These are phyloP conservation scores for Aspergillus piperis DNA, from an alignment of 2,329 filamentous ascomycete genomes.

Conservation along the genomic window DNA sequence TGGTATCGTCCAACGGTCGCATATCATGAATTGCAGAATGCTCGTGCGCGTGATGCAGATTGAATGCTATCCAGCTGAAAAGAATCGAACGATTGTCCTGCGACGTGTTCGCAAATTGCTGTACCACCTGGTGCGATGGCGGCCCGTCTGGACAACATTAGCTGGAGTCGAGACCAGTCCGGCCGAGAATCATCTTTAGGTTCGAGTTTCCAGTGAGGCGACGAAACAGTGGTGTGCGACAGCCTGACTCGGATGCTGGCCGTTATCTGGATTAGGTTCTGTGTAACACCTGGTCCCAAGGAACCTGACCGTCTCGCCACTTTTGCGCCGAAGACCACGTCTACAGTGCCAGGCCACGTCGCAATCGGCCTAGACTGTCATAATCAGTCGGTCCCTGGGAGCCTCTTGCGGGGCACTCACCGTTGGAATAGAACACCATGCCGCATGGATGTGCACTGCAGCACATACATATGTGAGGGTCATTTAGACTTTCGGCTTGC, in stretches of 20 bases:
- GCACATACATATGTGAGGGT: slow-evolving; percentile 1
- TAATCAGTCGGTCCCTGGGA: neutral
- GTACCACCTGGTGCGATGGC: neutral
- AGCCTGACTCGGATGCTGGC: neutral
- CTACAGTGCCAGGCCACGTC: neutral
- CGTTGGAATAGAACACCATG: neutral
- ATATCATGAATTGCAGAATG: neutral
- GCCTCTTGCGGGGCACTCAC: neutral
- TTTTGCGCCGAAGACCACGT: neutral
- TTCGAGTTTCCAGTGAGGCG: neutral
- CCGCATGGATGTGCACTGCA: neutral
- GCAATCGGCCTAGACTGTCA: neutral
- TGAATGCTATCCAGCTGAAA: neutral
- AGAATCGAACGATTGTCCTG: neutral
- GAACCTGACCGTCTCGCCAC: neutral
- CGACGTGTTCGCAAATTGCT: neutral
- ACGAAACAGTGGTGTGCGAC: neutral
- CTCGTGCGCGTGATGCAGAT: neutral
- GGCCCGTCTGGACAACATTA: neutral
- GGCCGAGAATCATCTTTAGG: neutral
- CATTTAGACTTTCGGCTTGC: slow-evolving; percentile 17
- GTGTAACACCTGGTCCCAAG: neutral
- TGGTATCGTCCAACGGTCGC: neutral
- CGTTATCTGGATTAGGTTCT: neutral
- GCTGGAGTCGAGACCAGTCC: neutral